Conservation (phyloP, 2,329 filamentous ascomycete species). For the Sclerotinia sclerotiorum region DNA sequence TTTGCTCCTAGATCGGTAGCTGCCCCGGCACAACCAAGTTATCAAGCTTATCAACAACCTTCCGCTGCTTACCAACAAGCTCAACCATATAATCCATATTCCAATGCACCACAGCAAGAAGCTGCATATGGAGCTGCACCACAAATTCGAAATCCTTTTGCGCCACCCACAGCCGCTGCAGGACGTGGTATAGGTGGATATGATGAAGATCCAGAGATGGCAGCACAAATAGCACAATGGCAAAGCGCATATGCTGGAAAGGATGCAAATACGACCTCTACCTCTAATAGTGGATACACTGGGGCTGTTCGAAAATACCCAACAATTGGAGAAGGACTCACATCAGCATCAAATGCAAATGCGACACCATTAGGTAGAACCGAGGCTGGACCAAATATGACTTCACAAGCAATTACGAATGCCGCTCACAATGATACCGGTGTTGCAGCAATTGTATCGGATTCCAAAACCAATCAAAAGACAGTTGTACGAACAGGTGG, state of each 20-base stretch:
- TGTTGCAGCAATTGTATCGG: conserved; percentile 45
- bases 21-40: conserved; percentile 38
- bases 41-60: conserved; percentile 38
- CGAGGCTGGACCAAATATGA: conserved; percentile 64
- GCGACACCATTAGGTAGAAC: conserved; percentile 44
- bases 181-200: conserved; percentile 42
- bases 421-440: conserved; percentile 49
- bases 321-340: conserved; percentile 45
- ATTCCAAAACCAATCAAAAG: conserved; percentile 64
- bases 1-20: conserved; percentile 62
- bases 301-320: conserved; percentile 40
- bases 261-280: conserved; percentile 47
- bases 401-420: conserved; percentile 63
- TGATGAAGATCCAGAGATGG: conserved; percentile 73
- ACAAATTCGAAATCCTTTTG: conserved; percentile 80
- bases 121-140: conserved; percentile 55
- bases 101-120: conserved; percentile 31
- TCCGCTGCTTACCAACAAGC: conserved; percentile 31
- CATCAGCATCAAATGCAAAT: conserved; percentile 48
- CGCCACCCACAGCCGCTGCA: conserved; percentile 54
- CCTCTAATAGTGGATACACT: conserved; percentile 37
- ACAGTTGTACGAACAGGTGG: conserved; percentile 88
- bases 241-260: conserved; percentile 80
- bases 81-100: conserved; percentile 32
- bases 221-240: conserved; percentile 92